Conservation (phyloP, 2,329 filamentous ascomycete species). For the Rutstroemia sp. region DNA sequence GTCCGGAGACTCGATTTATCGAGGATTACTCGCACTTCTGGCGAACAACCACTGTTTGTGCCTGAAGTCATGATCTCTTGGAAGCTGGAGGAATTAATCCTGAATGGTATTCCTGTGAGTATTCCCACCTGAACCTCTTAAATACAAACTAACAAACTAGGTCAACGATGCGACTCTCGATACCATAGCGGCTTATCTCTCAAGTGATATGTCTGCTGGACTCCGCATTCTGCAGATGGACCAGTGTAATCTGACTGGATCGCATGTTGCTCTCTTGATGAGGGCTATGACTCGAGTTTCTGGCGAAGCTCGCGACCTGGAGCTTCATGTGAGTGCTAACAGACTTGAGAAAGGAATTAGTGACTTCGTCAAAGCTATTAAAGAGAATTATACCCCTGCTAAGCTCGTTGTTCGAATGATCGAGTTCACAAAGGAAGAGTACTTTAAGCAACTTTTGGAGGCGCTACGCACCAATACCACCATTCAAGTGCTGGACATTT, state of each 20-base stretch:
- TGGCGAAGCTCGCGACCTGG: conserved; percentile 47
- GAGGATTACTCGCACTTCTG: conserved; percentile 55
- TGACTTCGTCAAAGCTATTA: conserved; percentile 44
- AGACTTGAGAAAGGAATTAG: conserved; percentile 42
- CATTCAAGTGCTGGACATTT: conserved; percentile 59
- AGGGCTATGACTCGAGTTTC: conserved; percentile 50
- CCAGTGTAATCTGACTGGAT: conserved; percentile 58
- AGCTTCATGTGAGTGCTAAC: conserved; percentile 57
- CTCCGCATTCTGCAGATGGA: conserved; percentile 57
- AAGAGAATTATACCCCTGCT: conserved; percentile 47
- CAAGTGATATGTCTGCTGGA: conserved; percentile 50
- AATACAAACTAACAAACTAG: conserved; percentile 23
- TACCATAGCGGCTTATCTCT: conserved; percentile 56
- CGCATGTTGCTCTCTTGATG: conserved; percentile 57
- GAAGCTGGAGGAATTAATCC: conserved; percentile 56
- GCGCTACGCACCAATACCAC: conserved; percentile 56
- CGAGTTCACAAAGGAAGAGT: conserved; percentile 41
- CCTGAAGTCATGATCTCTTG: conserved; percentile 60
- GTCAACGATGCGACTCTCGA: conserved; percentile 58
- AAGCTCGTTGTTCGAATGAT: conserved; percentile 60
- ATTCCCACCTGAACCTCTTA: background rate
- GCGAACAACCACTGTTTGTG: conserved; percentile 54
- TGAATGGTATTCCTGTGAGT: conserved; percentile 52
- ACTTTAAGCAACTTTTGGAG: conserved; percentile 53
- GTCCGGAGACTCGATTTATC: conserved; percentile 61